phyloP scores from a whole-genome alignment of 2,329 filamentous ascomycete species.

The Aspergillus pseudoviridinutans region DNA sequence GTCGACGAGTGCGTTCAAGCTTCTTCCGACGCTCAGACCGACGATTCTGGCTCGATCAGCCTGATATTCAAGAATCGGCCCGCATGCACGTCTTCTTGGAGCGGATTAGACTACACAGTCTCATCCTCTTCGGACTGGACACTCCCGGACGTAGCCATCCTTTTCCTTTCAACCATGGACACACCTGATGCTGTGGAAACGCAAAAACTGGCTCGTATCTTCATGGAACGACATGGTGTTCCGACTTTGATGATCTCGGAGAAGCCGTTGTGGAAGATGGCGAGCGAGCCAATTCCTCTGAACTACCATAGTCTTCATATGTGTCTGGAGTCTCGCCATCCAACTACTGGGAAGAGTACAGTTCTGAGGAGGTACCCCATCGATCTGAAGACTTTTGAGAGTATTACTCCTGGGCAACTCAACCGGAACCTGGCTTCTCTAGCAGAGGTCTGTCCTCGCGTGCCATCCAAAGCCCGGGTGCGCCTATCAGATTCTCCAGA shows the following conservation, averaged over 20 bases:
- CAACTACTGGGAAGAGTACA: constrained; percentile 28
- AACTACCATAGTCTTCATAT: constrained; percentile 42
- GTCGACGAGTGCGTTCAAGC: constrained; percentile 45
- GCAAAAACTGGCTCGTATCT: constrained; percentile 32
- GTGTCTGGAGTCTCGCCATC: constrained; percentile 38
- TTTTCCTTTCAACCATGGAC: constrained; percentile 40
- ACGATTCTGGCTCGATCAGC: constrained; percentile 29
- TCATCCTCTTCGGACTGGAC: constrained; percentile 40
- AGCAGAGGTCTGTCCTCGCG: constrained; percentile 28
- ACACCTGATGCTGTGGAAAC: constrained; percentile 23
- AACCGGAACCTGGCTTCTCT: constrained; percentile 46
- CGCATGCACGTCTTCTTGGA: constrained; percentile 35
- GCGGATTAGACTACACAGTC: constrained; percentile 34
- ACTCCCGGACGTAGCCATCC: constrained; percentile 44
- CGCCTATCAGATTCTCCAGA: constrained; percentile 7
- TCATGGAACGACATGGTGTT: constrained; percentile 42
- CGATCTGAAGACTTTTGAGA: constrained; percentile 46
- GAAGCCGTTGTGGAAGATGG: constrained; percentile 38
- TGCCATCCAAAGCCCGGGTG: constrained; percentile 16
- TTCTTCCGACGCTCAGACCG: constrained; percentile 18
- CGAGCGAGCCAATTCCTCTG: constrained; percentile 32
- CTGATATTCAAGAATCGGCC: constrained; percentile 39
- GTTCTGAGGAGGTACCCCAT: constrained; percentile 41
- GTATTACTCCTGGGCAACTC: constrained; percentile 44
- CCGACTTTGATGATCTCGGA: constrained; percentile 45